Conservation (phyloP, 345 rosid genomes). For the Populus tremula region DNA sequence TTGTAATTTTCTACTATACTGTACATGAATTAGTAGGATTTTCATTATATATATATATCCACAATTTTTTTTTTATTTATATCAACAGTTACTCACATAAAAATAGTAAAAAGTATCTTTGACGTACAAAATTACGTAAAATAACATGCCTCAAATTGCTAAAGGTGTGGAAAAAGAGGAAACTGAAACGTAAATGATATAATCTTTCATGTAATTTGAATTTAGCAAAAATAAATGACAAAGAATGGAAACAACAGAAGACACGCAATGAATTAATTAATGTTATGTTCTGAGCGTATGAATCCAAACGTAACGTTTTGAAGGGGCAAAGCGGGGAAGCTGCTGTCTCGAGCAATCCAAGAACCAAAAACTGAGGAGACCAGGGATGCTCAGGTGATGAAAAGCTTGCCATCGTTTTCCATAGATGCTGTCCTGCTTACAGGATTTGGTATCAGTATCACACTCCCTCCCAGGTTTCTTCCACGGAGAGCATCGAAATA, state of each 20-base stretch:
- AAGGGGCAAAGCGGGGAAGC: not conserved
- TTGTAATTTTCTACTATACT: too few relatives aligned
- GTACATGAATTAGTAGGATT: too few relatives aligned
- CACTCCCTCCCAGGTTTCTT: not conserved
- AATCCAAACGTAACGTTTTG: not conserved
- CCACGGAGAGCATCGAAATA: not conserved
- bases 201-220: not conserved
- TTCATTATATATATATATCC: too few relatives aligned
- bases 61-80: too few relatives aligned
- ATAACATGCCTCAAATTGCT: not conserved
- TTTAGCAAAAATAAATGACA: not conserved
- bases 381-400: not conserved
- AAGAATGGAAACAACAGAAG: not conserved
- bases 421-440: not conserved
- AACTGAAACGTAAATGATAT: not conserved
- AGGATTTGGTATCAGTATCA: not conserved
- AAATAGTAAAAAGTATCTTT: not conserved
- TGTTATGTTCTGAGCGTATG: not conserved
- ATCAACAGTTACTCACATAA: not conserved
- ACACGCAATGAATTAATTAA: not conserved
- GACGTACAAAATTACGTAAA: not conserved
- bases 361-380: not conserved
- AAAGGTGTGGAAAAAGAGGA: too few relatives aligned
- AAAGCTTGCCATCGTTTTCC: not conserved
- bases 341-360: not conserved